Percentiles rank a stretch among this genome's conserved stretches.
phyloP scores from a whole-genome alignment of 257 asterid species.

The Solanum megistacrolobum region DNA sequence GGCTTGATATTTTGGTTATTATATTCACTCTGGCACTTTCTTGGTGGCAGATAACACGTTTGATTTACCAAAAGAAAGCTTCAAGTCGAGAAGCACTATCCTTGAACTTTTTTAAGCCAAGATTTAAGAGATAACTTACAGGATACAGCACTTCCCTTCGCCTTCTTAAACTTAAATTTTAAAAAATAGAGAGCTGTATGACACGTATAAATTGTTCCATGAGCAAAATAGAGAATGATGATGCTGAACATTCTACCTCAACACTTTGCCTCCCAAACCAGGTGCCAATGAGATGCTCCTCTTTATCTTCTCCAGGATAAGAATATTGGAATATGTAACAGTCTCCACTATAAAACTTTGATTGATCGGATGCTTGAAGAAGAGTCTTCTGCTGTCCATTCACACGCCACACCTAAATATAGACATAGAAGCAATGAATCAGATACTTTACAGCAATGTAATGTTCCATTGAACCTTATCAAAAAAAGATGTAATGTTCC shows the following conservation, averaged over 20 bases:
- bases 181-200: not conserved
- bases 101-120: not conserved
- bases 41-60: not conserved
- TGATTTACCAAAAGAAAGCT: not conserved
- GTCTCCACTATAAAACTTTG: conserved; percentile 94
- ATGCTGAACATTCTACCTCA: conserved; percentile 43
- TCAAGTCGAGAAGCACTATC: not conserved
- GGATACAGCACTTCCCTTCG: not conserved
- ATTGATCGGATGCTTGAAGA: conserved; percentile 66
- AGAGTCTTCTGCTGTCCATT: conserved; percentile 76
- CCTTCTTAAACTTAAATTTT: not conserved
- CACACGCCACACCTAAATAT: conserved; percentile 84
- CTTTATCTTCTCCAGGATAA: conserved; percentile 89
- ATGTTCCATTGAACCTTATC: not conserved
- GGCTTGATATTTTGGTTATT: not conserved
- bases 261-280: conserved; percentile 92
- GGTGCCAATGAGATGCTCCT: conserved; percentile 83
- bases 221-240: not conserved
- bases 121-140: not conserved
- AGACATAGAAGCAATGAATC: conserved; percentile 3
- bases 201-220: not conserved
- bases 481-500: not conserved
- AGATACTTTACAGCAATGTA: not conserved
- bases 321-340: conserved; percentile 88
- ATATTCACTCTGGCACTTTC: not conserved